Base-by-base conservation (phyloP, 179 eudicot genomes). In the Sideroxylon spinosum region DNA sequence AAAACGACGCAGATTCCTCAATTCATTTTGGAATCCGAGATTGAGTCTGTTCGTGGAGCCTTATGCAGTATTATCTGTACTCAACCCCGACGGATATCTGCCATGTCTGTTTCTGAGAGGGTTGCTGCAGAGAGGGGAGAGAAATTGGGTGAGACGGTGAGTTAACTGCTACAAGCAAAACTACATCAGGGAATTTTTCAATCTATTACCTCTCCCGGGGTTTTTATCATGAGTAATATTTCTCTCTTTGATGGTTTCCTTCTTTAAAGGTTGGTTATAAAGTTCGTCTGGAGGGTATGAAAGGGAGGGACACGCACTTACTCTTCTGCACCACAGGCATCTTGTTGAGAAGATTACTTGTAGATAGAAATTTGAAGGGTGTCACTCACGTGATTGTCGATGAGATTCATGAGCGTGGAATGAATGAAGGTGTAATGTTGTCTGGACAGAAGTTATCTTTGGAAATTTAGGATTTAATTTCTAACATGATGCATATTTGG, bases 121-220 rank as follows among this genome's bases (percentile, higher is more conserved):
- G 98, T 93, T 85, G 97, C 98, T 82, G 94, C 91, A 23, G 98
- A 93, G 81, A 87, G 98, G 78, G 98, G 98, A 76, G 98, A 93
- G 84, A 84, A 73, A 46, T 70, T 48, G 63, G 67, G 98, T 50
- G 98, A 94, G 84, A 91, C 95, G 55, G 98, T 94, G 85, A 91
- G 94, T 83, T 59, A 17, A 26, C 76, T 71, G 16, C 37, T 48
- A 28, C 57, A 70, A 68, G 19, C 77, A 48, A 29, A 29, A 52
- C 44, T 11, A 28, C 50, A 19, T 17, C 10, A 9, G 76, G n/a
- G 52, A 57, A 57, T 61, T 37, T 71, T 49, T 2, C 56, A 56
- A 60, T 44, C 65, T 72, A 13, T 44, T 64, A 22, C 14, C 46
- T 23, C 59, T 61, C 6, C 7, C 12, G 0, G n/a, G 52, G 76